Evolutionary conservation across 2,329 filamentous ascomycete species (phyloP), one percentile per base, ranked within the genome.

Genomic region (Microascus cirrosus): DNA sequence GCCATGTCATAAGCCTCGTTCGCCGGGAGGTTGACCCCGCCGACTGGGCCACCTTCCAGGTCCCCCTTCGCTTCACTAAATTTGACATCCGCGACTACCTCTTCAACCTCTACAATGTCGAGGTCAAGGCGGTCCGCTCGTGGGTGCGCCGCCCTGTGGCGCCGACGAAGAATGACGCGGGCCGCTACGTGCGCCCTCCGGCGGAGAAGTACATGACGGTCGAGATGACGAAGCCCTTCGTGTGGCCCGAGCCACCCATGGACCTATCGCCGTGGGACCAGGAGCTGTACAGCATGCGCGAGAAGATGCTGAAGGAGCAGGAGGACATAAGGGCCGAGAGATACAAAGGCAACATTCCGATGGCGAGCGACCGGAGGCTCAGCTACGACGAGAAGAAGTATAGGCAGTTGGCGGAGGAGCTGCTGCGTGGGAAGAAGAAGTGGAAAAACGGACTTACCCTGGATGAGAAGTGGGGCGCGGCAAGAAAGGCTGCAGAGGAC

Each of bases 61-160:
- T 96, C 35, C 94, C 94, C 12, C 81, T 97, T 65, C 85, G 83
- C 65, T 91, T 96, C 79, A 95, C 90, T 79, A 99, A 99, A 76
- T 86, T 97, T 72, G 94, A 99, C 71, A 76, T 99, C 50, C 89
- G 91, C 71, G 92, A 96, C 76, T 99, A 97, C 77, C 86, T 99
- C 61, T 89, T 83, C 76, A 85, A 95, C 71, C 82, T 82, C 51
- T 99, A 99, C 78, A 79, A 81, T 60, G 85, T 97, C 61, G 80
- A 85, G 62, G 83, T 86, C 57, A 75, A 83, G 56, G 78, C 78
- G 63, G 84, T 97, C 61, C 88, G 93, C 61, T 91, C 89, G 57
- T 93, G 83, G 68, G 61, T 62, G 7, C 55, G 60, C 52, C 56
- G 56, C 34, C 57, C 57, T 8, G 55, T 53, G 69, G 82, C 70